phyloP scores from a whole-genome alignment of 2,329 filamentous ascomycete species.

The Nemania sp. region DNA sequence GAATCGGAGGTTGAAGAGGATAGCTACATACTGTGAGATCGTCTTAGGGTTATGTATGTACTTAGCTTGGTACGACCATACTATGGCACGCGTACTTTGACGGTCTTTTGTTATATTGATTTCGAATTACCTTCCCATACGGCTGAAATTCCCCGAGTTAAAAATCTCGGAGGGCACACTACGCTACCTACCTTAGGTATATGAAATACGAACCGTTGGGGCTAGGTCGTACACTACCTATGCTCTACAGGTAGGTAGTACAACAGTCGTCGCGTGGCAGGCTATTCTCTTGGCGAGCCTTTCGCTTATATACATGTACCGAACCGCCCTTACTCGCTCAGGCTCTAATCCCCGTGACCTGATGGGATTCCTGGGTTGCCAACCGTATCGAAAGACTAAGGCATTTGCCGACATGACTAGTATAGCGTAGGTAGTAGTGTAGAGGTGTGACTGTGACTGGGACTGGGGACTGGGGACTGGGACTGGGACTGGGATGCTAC shows the following conservation, averaged over 20 bases:
- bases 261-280: constrained; percentile 15
- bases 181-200: too few relatives aligned
- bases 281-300: constrained; percentile 8
- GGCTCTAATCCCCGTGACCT: constrained; percentile 8
- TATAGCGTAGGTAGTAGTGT: too few relatives aligned
- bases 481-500: constrained; percentile 9
- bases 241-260: background rate
- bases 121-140: too few relatives aligned
- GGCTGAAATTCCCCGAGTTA: too few relatives aligned
- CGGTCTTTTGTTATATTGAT: too few relatives aligned
- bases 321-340: background rate
- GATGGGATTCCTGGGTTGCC: background rate
- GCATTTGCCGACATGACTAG: constrained; percentile 27
- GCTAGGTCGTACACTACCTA: background rate
- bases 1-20: background rate
- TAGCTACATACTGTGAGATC: background rate
- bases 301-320: constrained; percentile 4
- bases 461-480: constrained; percentile 1
- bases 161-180: too few relatives aligned
- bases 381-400: constrained; percentile 14
- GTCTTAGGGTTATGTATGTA: background rate
- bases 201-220: too few relatives aligned
- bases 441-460: constrained; percentile 13
- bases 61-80: too few relatives aligned
- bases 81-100: too few relatives aligned